These are phyloP conservation scores for Corymbia calophylla DNA, from an alignment of 441 rosid genomes.

Conservation along the genomic window DNA sequence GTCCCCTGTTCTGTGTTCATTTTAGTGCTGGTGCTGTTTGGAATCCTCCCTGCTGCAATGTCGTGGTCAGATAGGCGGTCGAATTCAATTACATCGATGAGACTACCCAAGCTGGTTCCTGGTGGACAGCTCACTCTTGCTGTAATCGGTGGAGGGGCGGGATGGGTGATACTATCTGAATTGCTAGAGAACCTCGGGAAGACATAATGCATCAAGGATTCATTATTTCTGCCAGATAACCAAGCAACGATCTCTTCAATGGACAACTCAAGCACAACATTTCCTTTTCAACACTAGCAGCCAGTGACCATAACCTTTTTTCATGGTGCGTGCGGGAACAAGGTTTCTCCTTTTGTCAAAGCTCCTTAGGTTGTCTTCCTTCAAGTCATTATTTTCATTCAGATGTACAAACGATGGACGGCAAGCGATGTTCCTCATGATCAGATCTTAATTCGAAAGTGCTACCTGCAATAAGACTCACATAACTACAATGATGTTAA, in stretches of 20 bases:
- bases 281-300: background rate
- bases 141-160: conserved; percentile 52
- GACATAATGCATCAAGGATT: background rate
- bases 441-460: background rate
- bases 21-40: conserved; percentile 68
- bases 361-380: background rate
- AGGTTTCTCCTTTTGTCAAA: background rate
- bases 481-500: background rate
- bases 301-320: background rate
- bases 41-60: conserved; percentile 86
- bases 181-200: conserved; percentile 28
- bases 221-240: background rate
- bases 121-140: conserved; percentile 69
- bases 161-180: conserved; percentile 52
- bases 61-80: conserved; percentile 83
- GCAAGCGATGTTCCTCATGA: background rate
- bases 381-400: background rate
- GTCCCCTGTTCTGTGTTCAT: background rate
- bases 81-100: conserved; percentile 21
- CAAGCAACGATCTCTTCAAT: background rate
- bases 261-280: background rate
- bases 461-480: background rate
- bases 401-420: background rate
- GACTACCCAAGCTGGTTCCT: conserved; percentile 44
- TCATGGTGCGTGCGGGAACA: background rate